Evolutionary conservation across 495 filamentous ascomycete genomes (phyloP).

Genomic region (Penicillium paxilli): DNA sequence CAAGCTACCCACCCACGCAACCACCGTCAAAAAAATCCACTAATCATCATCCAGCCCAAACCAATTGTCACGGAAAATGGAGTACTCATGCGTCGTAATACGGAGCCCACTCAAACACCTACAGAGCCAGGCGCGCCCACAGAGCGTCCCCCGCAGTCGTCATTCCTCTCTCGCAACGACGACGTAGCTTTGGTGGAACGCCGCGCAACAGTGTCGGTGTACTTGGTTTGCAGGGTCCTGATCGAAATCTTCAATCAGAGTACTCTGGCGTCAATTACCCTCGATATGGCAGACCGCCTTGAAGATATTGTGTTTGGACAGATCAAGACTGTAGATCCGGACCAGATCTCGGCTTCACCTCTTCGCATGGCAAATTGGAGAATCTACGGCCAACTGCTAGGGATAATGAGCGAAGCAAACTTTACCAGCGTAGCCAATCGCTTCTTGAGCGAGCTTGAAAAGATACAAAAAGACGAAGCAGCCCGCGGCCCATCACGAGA

Average conservation of each 20-base stretch:
- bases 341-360: slow-evolving; percentile 73
- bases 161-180: slow-evolving; percentile 60
- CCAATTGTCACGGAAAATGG: slow-evolving; percentile 33
- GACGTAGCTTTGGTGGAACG: slow-evolving; percentile 76
- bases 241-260: slow-evolving; percentile 93
- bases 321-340: slow-evolving; percentile 81
- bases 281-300: slow-evolving; percentile 84
- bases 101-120: slow-evolving; percentile 47
- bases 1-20: not conserved
- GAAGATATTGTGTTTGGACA: slow-evolving; percentile 95
- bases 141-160: slow-evolving; percentile 26
- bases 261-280: slow-evolving; percentile 74
- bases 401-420: slow-evolving; percentile 90
- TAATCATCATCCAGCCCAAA: slow-evolving; percentile 25
- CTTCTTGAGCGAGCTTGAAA: slow-evolving; percentile 78
- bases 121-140: slow-evolving; percentile 25
- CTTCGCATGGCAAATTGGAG: slow-evolving; percentile 92
- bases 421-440: slow-evolving; percentile 80
- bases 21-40: not conserved
- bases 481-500: slow-evolving; percentile 67
- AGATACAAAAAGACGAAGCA: slow-evolving; percentile 67
- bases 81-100: slow-evolving; percentile 50
- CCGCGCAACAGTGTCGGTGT: slow-evolving; percentile 88
- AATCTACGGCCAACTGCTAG: slow-evolving; percentile 85
- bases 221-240: slow-evolving; percentile 88